Percentiles rank a stretch among this genome's conserved stretches.
These are phyloP conservation scores for Mrakia frigida DNA, from an alignment of 768 basidiomycete genomes.

Conservation along the genomic window DNA sequence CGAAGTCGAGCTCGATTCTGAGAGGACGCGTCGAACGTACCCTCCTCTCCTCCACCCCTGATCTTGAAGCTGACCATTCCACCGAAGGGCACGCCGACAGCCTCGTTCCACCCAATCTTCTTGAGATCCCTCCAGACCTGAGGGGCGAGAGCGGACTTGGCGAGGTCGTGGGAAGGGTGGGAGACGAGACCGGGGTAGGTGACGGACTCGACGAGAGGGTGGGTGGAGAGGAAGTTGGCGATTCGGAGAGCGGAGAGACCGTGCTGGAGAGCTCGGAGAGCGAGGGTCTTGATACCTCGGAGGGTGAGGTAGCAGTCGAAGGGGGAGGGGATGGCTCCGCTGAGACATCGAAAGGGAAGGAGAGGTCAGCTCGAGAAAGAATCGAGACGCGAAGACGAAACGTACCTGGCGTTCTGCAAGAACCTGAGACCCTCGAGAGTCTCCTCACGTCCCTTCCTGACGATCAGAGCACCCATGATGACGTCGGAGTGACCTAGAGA, in stretches of 20 bases:
- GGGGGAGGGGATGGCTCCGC: constrained; percentile 46
- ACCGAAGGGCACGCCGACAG: constrained; percentile 71
- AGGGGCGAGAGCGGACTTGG: constrained; percentile 56
- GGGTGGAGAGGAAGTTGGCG: constrained; percentile 56
- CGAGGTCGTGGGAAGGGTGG: constrained; percentile 62
- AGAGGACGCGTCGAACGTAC: constrained; percentile 32
- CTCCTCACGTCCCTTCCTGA: constrained; percentile 50
- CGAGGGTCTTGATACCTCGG: constrained; percentile 85
- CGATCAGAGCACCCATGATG: constrained; percentile 76
- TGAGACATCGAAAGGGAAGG: not conserved
- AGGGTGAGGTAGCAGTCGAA: constrained; percentile 87
- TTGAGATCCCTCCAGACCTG: constrained; percentile 53
- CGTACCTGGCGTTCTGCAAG: constrained; percentile 63
- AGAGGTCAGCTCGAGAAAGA: not conserved
- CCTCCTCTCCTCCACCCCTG: constrained; percentile 45
- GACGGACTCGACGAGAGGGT: constrained; percentile 65
- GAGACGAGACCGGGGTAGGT: constrained; percentile 75
- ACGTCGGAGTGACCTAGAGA: constrained; percentile 60
- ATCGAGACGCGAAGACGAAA: not conserved
- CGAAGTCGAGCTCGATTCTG: not conserved
- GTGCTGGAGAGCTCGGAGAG: constrained; percentile 79
- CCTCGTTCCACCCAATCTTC: constrained; percentile 38
- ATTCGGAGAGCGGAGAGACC: constrained; percentile 74
- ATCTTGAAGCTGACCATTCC: constrained; percentile 80
- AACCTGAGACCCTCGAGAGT: constrained; percentile 64